These are phyloP conservation scores for Sporobolomyces pararoseus DNA, from an alignment of 768 basidiomycete genomes.

Conservation along the genomic window DNA sequence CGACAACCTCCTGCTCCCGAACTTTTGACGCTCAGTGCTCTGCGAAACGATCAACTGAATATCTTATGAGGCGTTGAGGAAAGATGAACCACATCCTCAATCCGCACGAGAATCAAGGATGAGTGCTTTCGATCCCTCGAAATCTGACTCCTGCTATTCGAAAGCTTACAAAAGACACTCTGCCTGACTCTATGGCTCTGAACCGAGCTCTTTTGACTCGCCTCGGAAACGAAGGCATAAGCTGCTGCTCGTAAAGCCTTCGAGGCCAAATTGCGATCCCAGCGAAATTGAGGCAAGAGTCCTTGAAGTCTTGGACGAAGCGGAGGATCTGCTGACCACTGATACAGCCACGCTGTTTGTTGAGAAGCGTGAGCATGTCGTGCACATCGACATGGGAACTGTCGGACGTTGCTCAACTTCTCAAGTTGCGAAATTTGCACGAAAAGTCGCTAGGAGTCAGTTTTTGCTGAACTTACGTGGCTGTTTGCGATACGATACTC, in stretches of 20 bases:
- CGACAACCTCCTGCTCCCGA: no score
- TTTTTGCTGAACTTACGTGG: no score
- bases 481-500: no score
- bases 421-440: no score
- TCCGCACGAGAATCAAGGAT: no score
- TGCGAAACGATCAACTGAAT: no score
- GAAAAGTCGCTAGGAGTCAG: no score
- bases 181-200: slow-evolving; percentile 24
- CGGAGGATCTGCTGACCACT: slow-evolving; percentile 30
- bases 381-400: neutral
- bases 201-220: slow-evolving; percentile 32
- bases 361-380: neutral
- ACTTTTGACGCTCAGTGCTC: no score
- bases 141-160: slow-evolving; percentile 22
- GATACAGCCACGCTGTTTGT: slow-evolving; percentile 9
- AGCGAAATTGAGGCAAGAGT: slow-evolving; percentile 14
- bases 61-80: no score
- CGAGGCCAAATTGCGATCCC: neutral
- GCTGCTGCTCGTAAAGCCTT: slow-evolving; percentile 23
- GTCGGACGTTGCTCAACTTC: slow-evolving; percentile 38
- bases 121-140: slow-evolving; percentile 18
- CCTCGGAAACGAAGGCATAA: slow-evolving; percentile 10
- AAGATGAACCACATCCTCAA: no score
- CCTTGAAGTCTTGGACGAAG: slow-evolving; percentile 19
- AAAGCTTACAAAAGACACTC: neutral